phyloP scores from a whole-genome alignment of 495 filamentous ascomycete species.

The Penicillium longicatenatum region DNA sequence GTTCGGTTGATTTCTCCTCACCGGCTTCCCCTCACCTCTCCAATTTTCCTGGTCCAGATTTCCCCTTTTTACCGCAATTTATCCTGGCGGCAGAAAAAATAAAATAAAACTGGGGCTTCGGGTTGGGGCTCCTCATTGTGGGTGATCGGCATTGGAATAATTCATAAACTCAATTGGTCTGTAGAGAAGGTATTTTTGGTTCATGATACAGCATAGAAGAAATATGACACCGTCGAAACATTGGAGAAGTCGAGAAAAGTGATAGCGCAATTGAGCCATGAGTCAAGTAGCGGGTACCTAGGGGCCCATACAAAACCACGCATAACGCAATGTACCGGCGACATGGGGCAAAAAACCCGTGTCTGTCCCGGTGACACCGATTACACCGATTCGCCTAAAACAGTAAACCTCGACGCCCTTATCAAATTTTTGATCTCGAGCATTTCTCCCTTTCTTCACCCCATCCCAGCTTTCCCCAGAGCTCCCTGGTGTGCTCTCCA shows the following conservation, averaged over 20 bases:
- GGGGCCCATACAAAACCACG: background rate
- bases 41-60: conserved; percentile 12
- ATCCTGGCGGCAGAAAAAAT: background rate
- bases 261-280: background rate
- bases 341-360: background rate
- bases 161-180: background rate
- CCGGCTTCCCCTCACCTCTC: conserved; percentile 30
- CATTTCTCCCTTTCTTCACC: conserved; percentile 18
- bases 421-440: conserved; percentile 29
- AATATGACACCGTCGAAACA: too few relatives aligned
- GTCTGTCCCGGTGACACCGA: conserved; percentile 3
- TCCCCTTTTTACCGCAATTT: conserved; percentile 9
- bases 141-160: background rate
- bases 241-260: background rate
- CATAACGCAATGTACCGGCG: background rate
- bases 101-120: background rate
- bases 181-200: too few relatives aligned
- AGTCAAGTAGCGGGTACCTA: background rate
- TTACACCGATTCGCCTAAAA: conserved; percentile 50
- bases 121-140: background rate
- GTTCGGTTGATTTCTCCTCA: conserved; percentile 38
- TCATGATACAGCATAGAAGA: background rate
- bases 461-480: conserved; percentile 19
- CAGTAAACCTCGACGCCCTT: conserved; percentile 31
- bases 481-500: conserved; percentile 14